These are phyloP conservation scores for Physcomitrellopsis africana DNA, from an alignment of 225 moss, liverwort and hornwort species.

Conservation along the genomic window DNA sequence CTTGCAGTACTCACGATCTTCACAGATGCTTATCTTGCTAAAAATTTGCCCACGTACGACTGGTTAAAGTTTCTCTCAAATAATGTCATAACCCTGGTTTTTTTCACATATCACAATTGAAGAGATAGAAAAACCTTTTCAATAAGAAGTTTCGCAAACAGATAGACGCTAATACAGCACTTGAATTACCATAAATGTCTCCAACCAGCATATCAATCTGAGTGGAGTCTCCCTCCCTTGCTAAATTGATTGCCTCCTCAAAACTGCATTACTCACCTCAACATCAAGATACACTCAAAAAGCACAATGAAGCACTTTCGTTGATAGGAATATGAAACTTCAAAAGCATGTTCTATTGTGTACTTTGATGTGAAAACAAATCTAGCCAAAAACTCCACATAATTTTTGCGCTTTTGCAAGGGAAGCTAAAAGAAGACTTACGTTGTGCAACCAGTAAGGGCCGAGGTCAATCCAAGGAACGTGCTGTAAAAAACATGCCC, in stretches of 20 bases:
- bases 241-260: conserved; percentile 78
- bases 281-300: background rate
- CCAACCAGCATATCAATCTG: conserved; percentile 92
- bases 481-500: conserved; percentile 59
- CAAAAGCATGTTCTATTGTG: background rate
- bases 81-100: background rate
- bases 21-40: background rate
- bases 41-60: background rate
- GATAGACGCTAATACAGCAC: background rate
- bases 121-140: background rate
- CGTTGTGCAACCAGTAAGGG: conserved; percentile 87
- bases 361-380: background rate
- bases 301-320: background rate
- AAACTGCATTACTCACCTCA: conserved; percentile 50
- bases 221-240: conserved; percentile 82
- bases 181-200: conserved; percentile 73
- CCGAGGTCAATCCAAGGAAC: conserved; percentile 81
- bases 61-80: background rate
- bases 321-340: background rate
- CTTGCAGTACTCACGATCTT: background rate
- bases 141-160: background rate
- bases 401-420: background rate
- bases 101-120: background rate
- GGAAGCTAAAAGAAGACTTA: conserved; percentile 30
- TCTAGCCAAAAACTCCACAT: background rate